Conservation (phyloP, 805 yeast genomes). For the Hagleromyces aurorensis region DNA sequence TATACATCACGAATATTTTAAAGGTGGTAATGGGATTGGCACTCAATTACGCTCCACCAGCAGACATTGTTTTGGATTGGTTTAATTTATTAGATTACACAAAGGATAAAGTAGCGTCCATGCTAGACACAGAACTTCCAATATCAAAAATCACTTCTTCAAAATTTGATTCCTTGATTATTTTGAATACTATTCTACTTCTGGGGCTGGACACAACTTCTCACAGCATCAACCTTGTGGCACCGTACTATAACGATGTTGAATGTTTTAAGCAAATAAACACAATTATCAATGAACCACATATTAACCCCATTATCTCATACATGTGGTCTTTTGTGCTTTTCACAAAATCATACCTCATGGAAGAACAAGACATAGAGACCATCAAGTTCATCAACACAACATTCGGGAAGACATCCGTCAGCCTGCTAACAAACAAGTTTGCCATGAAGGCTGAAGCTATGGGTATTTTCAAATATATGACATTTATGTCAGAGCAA, state of each 20-base stretch:
- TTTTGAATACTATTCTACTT: constrained; percentile 43
- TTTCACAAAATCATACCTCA: constrained; percentile 41
- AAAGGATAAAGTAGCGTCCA: constrained; percentile 1
- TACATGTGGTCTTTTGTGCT: constrained; percentile 63
- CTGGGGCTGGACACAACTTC: constrained; percentile 49
- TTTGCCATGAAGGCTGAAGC: constrained; percentile 35
- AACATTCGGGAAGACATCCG: constrained; percentile 9
- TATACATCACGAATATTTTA: constrained; percentile 30
- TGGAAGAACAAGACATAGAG: constrained; percentile 34
- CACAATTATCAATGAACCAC: constrained; percentile 31
- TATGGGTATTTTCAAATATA: constrained; percentile 39
- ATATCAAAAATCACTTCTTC: constrained; percentile 13
- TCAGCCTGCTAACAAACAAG: constrained; percentile 11
- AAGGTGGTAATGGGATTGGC: constrained; percentile 34
- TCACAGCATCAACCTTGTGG: constrained; percentile 34
- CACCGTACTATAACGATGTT: constrained; percentile 37
- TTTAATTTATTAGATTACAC: constrained; percentile 39
- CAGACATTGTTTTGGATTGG: constrained; percentile 42
- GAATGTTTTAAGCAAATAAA: constrained; percentile 35
- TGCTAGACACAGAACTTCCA: constrained; percentile 3
- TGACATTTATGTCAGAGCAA: constrained; percentile 35
- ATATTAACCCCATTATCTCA: constrained; percentile 41
- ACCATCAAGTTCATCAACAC: constrained; percentile 11
- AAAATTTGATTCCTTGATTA: constrained; percentile 39
- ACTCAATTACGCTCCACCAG: constrained; percentile 31